Conservation (phyloP, 2,329 filamentous ascomycete genomes). For the Pseudogymnoascus sp. region DNA sequence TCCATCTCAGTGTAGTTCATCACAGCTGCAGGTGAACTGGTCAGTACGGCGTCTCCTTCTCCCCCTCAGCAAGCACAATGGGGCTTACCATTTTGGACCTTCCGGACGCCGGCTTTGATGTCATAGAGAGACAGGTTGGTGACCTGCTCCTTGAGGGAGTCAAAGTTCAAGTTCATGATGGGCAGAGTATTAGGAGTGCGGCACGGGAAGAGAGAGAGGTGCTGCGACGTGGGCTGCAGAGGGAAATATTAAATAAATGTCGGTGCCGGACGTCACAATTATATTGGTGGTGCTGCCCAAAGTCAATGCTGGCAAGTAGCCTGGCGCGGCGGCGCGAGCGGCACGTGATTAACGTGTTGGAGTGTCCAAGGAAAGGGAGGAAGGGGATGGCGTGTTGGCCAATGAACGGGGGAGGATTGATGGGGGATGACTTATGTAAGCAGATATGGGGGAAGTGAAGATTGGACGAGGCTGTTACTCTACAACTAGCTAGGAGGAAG, state of each 20-base stretch:
- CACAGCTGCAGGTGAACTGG: conserved; percentile 43
- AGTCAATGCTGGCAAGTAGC: neutral
- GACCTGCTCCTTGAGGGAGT: conserved; percentile 60
- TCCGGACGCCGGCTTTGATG: conserved; percentile 65
- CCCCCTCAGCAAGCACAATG: conserved; percentile 9
- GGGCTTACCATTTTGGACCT: conserved; percentile 65
- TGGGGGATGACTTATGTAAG: neutral
- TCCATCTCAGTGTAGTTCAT: conserved; percentile 78
- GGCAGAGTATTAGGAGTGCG: neutral
- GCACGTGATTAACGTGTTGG: neutral
- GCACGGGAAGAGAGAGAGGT: neutral
- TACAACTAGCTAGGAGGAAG: neutral
- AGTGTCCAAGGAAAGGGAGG: neutral
- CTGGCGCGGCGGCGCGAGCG: neutral
- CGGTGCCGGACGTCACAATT: neutral
- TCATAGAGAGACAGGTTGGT: conserved; percentile 67
- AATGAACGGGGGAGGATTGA: neutral
- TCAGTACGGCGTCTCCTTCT: conserved; percentile 21
- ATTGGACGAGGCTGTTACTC: neutral
- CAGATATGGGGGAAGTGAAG: neutral
- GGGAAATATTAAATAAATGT: too few relatives aligned
- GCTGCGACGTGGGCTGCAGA: neutral
- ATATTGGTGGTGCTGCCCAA: neutral
- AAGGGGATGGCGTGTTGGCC: neutral
- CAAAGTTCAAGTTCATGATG: conserved; percentile 53